These are phyloP conservation scores for Melaleuca quinquenervia DNA, from an alignment of 345 rosid genomes.

Conservation along the genomic window DNA sequence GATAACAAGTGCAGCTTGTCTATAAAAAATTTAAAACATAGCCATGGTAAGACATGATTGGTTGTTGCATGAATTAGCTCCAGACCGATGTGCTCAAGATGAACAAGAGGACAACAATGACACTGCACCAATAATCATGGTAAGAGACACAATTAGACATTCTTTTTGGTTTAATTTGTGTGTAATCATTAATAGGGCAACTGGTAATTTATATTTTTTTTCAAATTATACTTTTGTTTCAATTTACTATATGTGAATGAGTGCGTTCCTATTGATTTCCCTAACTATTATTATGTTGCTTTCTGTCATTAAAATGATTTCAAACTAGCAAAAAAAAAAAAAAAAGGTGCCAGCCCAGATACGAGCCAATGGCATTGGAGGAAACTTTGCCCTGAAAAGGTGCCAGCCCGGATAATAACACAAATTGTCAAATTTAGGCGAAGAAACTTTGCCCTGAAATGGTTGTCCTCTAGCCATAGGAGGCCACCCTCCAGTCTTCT, in stretches of 20 bases:
- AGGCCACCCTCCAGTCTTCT: conserved; percentile 26
- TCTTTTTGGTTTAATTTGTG: neutral
- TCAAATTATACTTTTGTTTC: neutral
- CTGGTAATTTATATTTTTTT: neutral
- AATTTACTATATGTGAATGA: no score
- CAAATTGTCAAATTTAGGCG: neutral
- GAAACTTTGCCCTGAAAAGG: no score
- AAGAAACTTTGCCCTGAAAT: conserved; percentile 3
- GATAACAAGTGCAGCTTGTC: no score
- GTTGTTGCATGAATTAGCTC: no score
- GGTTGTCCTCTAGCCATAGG: conserved; percentile 20
- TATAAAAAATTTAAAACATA: no score
- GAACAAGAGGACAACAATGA: neutral
- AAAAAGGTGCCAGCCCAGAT: fast-evolving
- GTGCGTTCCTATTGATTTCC: no score
- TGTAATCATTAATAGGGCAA: neutral
- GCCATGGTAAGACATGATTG: no score
- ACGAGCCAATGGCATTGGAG: neutral
- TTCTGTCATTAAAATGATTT: neutral
- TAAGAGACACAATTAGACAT: neutral
- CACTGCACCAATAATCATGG: neutral
- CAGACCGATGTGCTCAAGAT: neutral
- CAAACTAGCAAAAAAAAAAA: neutral
- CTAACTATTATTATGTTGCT: no score
- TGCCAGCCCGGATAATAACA: neutral